A percentile compares a stretch with the other conserved stretches of the same genome.
Conservation (phyloP, 1,284 basidiomycete genomes). For the Rhizoctonia solani region DNA sequence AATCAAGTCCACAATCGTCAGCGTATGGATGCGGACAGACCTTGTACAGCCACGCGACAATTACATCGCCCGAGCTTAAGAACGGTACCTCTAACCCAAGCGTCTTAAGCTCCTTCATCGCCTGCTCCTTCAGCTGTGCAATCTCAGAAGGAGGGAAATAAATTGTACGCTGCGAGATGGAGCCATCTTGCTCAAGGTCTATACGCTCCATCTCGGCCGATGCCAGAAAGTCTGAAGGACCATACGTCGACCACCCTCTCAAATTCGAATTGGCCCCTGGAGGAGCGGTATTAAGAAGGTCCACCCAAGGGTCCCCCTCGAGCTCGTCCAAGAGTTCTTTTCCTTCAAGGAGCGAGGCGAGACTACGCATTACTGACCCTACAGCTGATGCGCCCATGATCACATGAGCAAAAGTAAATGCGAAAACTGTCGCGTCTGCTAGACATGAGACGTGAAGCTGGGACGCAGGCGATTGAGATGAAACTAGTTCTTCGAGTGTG, state of each 20-base stretch:
- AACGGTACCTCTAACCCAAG: background rate
- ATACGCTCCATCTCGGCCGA: background rate
- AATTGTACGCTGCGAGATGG: background rate
- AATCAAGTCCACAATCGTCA: background rate
- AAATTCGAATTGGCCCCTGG: background rate
- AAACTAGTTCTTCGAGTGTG: background rate
- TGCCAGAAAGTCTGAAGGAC: background rate
- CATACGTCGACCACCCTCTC: background rate
- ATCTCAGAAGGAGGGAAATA: background rate
- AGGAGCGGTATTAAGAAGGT: background rate
- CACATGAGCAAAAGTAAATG: background rate
- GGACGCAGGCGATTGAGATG: background rate
- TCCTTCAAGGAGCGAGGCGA: background rate
- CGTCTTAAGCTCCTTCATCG: background rate
- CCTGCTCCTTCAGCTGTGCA: background rate
- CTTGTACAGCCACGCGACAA: background rate
- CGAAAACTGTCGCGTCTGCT: background rate
- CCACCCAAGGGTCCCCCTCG: background rate
- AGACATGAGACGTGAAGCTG: constrained; percentile 1
- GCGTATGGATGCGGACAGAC: background rate
- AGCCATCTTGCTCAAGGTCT: background rate
- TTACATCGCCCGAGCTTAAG: background rate
- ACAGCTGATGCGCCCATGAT: background rate
- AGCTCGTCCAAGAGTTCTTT: background rate
- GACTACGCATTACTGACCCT: background rate